phyloP scores from a whole-genome alignment of 352 stramenopile species.

The Phytopythium cucurbitacearum region DNA sequence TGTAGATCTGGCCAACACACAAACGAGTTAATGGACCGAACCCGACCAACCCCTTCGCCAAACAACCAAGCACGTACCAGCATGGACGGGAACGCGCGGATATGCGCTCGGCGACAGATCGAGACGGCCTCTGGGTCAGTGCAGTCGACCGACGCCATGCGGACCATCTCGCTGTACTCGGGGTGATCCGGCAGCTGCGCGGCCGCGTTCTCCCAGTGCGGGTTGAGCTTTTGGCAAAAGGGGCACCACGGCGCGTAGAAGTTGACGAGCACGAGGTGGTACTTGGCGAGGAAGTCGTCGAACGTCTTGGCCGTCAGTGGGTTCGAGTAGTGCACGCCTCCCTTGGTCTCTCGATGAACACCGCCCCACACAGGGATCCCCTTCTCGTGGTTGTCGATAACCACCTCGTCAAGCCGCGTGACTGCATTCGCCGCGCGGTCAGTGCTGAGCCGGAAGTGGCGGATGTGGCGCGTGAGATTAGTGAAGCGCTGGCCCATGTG shows the following conservation, averaged over 20 bases:
- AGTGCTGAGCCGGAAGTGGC: constrained; percentile 58
- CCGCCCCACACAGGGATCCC: constrained; percentile 63
- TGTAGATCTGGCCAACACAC: constrained; percentile 57
- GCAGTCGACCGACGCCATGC: constrained; percentile 80
- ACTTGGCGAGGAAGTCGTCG: constrained; percentile 78
- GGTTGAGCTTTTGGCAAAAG: constrained; percentile 70
- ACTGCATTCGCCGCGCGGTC: constrained; percentile 23
- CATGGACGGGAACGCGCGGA: constrained; percentile 82
- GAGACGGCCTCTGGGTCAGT: constrained; percentile 52
- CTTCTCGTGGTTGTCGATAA: constrained; percentile 63
- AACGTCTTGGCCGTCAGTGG: constrained; percentile 64
- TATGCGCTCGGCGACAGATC: constrained; percentile 67
- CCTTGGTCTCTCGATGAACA: constrained; percentile 39
- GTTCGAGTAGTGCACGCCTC: constrained; percentile 67
- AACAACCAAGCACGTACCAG: constrained; percentile 20
- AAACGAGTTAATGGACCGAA: not conserved
- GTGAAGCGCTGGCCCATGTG: constrained; percentile 72
- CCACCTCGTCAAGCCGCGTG: constrained; percentile 56
- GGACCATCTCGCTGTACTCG: constrained; percentile 74
- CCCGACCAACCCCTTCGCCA: not conserved
- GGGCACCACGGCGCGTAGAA: constrained; percentile 83
- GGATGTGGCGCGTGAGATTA: constrained; percentile 80
- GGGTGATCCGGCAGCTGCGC: constrained; percentile 67
- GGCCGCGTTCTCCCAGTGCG: constrained; percentile 71
- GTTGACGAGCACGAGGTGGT: constrained; percentile 83